Evolutionary conservation across 1,284 basidiomycete species (phyloP), one percentile per base, ranked within the genome.

Genomic region (Gastroboletus turbinatus): DNA sequence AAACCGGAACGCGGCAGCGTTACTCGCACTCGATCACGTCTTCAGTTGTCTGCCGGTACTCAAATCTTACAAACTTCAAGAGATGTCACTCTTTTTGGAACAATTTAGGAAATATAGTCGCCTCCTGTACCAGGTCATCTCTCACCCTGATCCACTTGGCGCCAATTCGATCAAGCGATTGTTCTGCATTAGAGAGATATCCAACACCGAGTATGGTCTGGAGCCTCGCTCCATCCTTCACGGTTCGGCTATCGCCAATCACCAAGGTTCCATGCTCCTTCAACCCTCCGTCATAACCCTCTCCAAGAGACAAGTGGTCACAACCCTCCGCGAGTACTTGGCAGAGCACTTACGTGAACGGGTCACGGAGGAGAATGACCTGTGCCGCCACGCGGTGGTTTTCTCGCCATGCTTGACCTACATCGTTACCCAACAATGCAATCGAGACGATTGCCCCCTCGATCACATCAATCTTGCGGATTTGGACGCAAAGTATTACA

Each of bases 341-440:
- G 49, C 61, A 6, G 46, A 53, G 0, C 63, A 70, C 16, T 60
- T 83, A 1, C 42, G 56, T 5, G 49, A 60, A 19, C 60, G 68
- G 4, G 71, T 81, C 38, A 46, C 35, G 0, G 59, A 66, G 21
- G 77, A 81, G 54, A 73, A 77, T n/a, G 51, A 65, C 0, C 33
- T 65, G 8, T 78, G 76, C 50, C 63, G 45, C 35, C 42, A 61
- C 1, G 67, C 73, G 0, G 54, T 58, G 0, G 72, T 70, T 5
- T 73, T 81, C 38, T 71, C 68, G 4, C 76, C 73, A 1, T 83
- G 82, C 55, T 63, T 80, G n/a, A 60, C 64, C 0, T 73, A 65
- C 50, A 60, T 67, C 3, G 58, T 76, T 65, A 64, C 0, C 1
- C 7, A 3, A 4, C 55, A 64, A 2, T 84, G 82, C 54, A 67